Percentiles rank a stretch among this genome's conserved stretches.
These are phyloP conservation scores for Euphorbia celastroides DNA, from an alignment of 441 rosid genomes.

Conservation along the genomic window DNA sequence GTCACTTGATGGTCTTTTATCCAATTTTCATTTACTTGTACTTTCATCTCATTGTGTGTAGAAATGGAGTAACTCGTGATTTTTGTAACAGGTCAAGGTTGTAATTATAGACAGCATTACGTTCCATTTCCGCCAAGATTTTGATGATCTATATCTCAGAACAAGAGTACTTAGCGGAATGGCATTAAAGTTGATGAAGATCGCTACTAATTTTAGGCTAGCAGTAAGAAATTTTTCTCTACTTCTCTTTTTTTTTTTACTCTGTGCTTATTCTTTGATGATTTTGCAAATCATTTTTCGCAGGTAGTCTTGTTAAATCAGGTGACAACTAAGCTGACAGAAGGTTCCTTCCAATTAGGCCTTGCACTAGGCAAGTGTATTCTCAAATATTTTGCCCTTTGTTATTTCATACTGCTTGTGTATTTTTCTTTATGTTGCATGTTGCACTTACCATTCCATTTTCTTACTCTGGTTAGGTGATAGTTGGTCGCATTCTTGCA, in stretches of 20 bases:
- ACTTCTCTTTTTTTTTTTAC: no score
- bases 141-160: conserved; percentile 72
- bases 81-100: conserved; percentile 61
- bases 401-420: not conserved
- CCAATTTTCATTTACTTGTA: not conserved
- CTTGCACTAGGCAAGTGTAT: conserved; percentile 67
- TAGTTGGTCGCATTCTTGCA: conserved; percentile 95
- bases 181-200: conserved; percentile 82
- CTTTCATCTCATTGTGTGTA: not conserved
- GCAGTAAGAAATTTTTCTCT: conserved; percentile 46
- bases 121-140: conserved; percentile 95
- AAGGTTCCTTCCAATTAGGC: conserved; percentile 75
- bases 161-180: conserved; percentile 73
- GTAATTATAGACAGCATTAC: conserved; percentile 80
- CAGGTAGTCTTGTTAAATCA: conserved; percentile 92
- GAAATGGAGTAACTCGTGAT: not conserved
- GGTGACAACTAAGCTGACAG: conserved; percentile 65
- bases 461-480: conserved; percentile 50
- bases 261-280: not conserved
- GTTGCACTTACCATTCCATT: conserved; percentile 13
- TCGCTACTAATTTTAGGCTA: conserved; percentile 68
- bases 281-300: conserved; percentile 11
- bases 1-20: conserved; percentile 22
- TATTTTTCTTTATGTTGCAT: conserved; percentile 3
- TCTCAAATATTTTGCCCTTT: not conserved